A percentile compares a stretch with the other conserved stretches of the same genome.
Conservation (phyloP, 441 rosid species). For the Populus hybrid region DNA sequence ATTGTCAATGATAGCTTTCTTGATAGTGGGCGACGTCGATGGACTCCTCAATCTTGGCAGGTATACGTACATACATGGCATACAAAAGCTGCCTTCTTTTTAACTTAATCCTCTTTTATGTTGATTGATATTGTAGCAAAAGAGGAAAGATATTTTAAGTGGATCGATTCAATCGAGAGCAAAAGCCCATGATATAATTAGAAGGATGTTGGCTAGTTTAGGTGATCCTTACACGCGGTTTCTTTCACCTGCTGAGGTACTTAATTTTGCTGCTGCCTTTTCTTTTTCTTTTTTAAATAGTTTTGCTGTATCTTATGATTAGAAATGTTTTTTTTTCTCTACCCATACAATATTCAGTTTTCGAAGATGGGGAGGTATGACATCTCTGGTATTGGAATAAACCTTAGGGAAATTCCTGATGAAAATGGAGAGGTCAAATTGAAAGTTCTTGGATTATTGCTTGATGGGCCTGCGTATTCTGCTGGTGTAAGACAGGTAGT, state of each 20-base stretch:
- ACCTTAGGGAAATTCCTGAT: constrained; percentile 85
- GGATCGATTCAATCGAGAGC: constrained; percentile 59
- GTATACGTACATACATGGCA: constrained; percentile 18
- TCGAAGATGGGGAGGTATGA: constrained; percentile 97
- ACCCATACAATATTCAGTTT: constrained; percentile 42
- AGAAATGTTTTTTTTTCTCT: constrained; percentile 35
- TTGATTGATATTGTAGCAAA: constrained; percentile 41
- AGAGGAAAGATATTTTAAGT: constrained; percentile 54
- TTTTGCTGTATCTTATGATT: background rate
- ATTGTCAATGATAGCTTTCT: constrained; percentile 75
- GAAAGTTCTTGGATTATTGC: constrained; percentile 75
- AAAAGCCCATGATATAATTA: constrained; percentile 79
- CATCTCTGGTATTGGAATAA: constrained; percentile 85
- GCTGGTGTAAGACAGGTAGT: constrained; percentile 89
- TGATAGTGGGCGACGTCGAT: constrained; percentile 40
- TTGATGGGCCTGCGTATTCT: constrained; percentile 83
- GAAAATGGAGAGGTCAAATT: constrained; percentile 56
- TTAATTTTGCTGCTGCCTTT: constrained; percentile 1
- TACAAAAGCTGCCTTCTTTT: background rate
- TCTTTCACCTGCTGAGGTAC: constrained; percentile 82
- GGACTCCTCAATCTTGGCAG: constrained; percentile 80
- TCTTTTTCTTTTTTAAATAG: too few species aligned
- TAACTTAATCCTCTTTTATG: background rate
- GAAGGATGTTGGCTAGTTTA: constrained; percentile 69
- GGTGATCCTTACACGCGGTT: constrained; percentile 93